phyloP scores from a whole-genome alignment of 371 early-diverging fungal genomes.

The Haplosporangium sp. region DNA sequence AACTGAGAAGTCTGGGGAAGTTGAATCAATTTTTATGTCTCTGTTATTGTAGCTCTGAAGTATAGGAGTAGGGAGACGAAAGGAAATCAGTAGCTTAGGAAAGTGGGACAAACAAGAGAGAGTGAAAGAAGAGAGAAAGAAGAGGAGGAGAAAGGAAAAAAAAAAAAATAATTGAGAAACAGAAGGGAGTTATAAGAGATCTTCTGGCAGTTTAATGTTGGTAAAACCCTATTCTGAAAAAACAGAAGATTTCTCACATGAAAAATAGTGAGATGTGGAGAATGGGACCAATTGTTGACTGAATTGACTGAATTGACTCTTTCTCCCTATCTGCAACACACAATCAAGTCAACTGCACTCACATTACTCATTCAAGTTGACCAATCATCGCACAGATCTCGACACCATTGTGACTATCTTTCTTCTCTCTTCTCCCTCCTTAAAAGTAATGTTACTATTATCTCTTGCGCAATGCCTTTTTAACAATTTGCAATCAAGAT shows the following conservation, averaged over 20 bases:
- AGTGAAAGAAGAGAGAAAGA: background rate
- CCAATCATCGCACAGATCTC: slow-evolving; percentile 35
- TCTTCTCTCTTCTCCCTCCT: background rate
- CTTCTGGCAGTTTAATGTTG: too few species aligned
- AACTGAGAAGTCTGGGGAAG: background rate
- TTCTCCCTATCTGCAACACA: slow-evolving; percentile 11
- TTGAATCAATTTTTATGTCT: too few species aligned
- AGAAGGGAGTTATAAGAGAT: slow-evolving; percentile 18
- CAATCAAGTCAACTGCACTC: slow-evolving; percentile 17
- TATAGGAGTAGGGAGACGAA: slow-evolving; percentile 7
- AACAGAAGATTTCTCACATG: background rate
- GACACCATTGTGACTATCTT: slow-evolving; percentile 4
- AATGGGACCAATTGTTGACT: background rate
- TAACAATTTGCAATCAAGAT: background rate
- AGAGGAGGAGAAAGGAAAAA: slow-evolving; percentile 4
- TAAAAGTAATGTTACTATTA: background rate
- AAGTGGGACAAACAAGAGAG: background rate
- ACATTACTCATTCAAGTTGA: slow-evolving; percentile 31
- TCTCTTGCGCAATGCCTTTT: background rate
- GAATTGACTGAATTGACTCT: slow-evolving; percentile 29
- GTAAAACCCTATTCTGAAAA: too few species aligned
- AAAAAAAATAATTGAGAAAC: background rate
- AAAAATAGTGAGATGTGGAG: slow-evolving; percentile 4
- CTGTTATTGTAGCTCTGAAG: background rate
- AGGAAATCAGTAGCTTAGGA: slow-evolving; percentile 6